Base-by-base conservation (phyloP, 75 land plant species). In the Chamaecyparis obtusa region DNA sequence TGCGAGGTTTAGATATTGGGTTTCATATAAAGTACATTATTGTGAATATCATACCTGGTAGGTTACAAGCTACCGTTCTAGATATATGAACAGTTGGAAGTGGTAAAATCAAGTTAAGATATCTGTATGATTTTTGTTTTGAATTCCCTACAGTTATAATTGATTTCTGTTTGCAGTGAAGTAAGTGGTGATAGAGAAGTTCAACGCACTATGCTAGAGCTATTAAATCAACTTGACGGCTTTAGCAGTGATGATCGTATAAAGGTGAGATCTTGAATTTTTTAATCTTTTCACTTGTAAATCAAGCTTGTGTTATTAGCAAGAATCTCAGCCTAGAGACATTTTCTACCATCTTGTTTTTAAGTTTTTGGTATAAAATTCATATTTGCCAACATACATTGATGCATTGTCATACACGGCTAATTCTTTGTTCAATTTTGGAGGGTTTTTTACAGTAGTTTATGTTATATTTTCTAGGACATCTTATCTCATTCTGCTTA, bases 171-270 rank as follows among this genome's bases (percentile, higher is more conserved):
- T 87, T 51, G 90, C 96, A 98, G 99, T 93, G 99, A 98, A 90
- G 96, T 96, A 48, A 98, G 99, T 87, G 99, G 99, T 85, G 99
- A 98, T 87, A 86, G 99, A 76, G 99, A 98, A 90, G 99, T 98
- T 24, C 99, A 98, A 83, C 86, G 99, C 24, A 98, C 99, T 16
- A 98, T 98, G 99, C 89, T 98, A 85, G 99, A 98, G 89, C 89
- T 98, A 83, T 92, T 98, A 30, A 98, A 98, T 91, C 99, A 98
- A 87, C 95, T 98, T 35, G 99, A 98, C 91, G 99, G 99, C 44
- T 98, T 98, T 87, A 96, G 99, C 86, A 98, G 99, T 88, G 99
- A 98, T 92, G 99, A 96, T 9, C 89, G 99, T 15, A 98, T 98
- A n/a, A 96, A 97, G 93, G 99, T 95, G 56, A 54, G 90, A 48